These are phyloP conservation scores for Platanus orientalis DNA, from an alignment of 164 flowering plant genomes.

Conservation along the genomic window DNA sequence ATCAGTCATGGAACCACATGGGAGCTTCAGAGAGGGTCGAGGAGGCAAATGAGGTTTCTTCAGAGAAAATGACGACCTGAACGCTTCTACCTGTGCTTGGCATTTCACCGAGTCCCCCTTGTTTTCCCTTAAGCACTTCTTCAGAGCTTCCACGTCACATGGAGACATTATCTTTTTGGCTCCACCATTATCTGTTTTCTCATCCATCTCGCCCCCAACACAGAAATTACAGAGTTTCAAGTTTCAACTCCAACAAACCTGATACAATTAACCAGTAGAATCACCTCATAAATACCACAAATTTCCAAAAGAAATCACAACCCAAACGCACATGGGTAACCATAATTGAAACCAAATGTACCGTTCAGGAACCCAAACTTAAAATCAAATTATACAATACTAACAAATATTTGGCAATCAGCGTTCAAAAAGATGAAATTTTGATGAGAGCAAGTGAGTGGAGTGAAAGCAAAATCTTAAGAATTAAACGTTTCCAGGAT, in stretches of 20 bases:
- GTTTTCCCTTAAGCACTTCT: slow-evolving; percentile 58
- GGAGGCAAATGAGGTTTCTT: slow-evolving; percentile 14
- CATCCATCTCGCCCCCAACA: slow-evolving; percentile 16
- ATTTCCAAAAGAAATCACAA: background rate
- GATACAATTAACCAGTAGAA: background rate
- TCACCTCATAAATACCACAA: background rate
- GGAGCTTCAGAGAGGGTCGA: slow-evolving; percentile 8
- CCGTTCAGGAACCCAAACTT: background rate
- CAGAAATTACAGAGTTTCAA: background rate
- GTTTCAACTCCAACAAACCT: background rate
- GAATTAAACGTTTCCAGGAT: no score
- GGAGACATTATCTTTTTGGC: slow-evolving; percentile 24
- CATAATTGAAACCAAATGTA: background rate
- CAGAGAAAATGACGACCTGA: slow-evolving; percentile 32
- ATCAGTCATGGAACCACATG: slow-evolving; percentile 20
- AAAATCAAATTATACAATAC: background rate
- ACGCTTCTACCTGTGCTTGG: slow-evolving; percentile 46
- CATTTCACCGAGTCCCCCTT: slow-evolving; percentile 47
- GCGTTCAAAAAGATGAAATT: background rate
- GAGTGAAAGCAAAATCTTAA: no score
- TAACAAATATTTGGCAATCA: background rate
- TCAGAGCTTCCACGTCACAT: slow-evolving; percentile 43
- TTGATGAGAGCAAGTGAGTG: background rate
- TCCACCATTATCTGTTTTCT: slow-evolving; percentile 3
- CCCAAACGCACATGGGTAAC: background rate